phyloP scores from a whole-genome alignment of 495 filamentous ascomycete genomes.

The Pyronema omphalodes region DNA sequence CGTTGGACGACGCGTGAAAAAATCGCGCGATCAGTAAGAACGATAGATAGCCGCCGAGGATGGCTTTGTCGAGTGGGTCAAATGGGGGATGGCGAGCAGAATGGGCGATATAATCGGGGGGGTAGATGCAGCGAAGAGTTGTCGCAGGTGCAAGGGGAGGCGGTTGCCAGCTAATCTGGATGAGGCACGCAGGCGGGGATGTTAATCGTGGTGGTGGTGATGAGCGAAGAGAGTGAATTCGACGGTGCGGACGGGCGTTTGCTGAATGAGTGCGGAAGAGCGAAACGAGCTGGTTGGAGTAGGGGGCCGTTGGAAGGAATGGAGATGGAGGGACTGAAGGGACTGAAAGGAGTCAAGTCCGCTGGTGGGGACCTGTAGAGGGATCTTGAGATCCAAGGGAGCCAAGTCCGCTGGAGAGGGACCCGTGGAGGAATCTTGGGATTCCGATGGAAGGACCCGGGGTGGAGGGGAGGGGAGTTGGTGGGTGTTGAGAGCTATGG shows the following conservation, averaged over 20 bases:
- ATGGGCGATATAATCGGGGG: not conserved
- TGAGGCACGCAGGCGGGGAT: not conserved
- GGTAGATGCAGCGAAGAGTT: not conserved
- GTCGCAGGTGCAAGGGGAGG: not conserved
- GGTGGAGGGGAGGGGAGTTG: too few species aligned
- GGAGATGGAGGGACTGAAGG: too few species aligned
- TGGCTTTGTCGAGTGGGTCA: not conserved
- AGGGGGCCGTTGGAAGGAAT: too few species aligned
- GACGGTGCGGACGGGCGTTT: not conserved
- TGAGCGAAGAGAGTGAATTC: not conserved
- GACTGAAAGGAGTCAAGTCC: too few species aligned
- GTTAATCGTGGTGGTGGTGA: not conserved
- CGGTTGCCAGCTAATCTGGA: slow-evolving; percentile 1
- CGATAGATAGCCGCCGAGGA: not conserved
- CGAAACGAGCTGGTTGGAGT: too few species aligned
- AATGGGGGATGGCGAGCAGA: not conserved
- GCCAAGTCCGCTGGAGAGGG: too few species aligned
- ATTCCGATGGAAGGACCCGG: too few species aligned
- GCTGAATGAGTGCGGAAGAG: too few species aligned
- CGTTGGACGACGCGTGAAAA: slow-evolving; percentile 1
- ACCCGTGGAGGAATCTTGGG: too few species aligned
- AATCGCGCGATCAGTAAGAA: not conserved
- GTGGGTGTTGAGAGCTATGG: too few species aligned
- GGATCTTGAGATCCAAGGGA: too few species aligned
- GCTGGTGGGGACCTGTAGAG: too few species aligned